phyloP scores from a whole-genome alignment of 2,329 filamentous ascomycete genomes.

The Hirsutella rhossiliensis region DNA sequence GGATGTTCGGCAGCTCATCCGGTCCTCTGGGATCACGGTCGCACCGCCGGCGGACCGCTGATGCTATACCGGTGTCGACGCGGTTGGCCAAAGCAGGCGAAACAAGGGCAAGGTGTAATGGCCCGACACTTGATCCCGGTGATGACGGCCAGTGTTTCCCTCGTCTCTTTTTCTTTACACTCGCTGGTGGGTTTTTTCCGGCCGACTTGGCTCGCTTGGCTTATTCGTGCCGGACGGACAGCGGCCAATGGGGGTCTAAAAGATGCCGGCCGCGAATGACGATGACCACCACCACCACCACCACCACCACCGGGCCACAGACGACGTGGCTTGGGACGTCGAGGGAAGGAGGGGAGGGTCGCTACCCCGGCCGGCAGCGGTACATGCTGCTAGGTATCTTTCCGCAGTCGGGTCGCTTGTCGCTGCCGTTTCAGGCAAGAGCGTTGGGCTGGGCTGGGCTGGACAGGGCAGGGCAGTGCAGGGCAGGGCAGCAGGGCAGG shows the following conservation, averaged over 20 bases:
- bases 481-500: too few relatives aligned
- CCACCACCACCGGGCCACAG: too few relatives aligned
- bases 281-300: too few relatives aligned
- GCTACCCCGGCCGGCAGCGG: not conserved
- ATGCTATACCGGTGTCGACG: not conserved
- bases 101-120: not conserved
- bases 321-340: too few relatives aligned
- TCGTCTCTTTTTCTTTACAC: too few relatives aligned
- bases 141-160: not conserved
- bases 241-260: too few relatives aligned
- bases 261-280: too few relatives aligned
- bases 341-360: too few relatives aligned
- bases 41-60: slow-evolving; percentile 1
- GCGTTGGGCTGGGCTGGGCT: not conserved
- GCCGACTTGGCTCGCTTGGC: too few relatives aligned
- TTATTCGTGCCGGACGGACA: too few relatives aligned
- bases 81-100: too few relatives aligned
- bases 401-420: not conserved
- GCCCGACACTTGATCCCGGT: not conserved
- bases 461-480: not conserved
- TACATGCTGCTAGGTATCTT: not conserved
- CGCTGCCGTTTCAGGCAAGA: not conserved
- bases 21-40: slow-evolving; percentile 4
- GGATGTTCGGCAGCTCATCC: slow-evolving; percentile 9
- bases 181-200: too few relatives aligned